Percentiles rank a stretch among this genome's conserved stretches.
Evolutionary conservation across 768 basidiomycete genomes (phyloP).

Genomic region (Heimioporus sp.): DNA sequence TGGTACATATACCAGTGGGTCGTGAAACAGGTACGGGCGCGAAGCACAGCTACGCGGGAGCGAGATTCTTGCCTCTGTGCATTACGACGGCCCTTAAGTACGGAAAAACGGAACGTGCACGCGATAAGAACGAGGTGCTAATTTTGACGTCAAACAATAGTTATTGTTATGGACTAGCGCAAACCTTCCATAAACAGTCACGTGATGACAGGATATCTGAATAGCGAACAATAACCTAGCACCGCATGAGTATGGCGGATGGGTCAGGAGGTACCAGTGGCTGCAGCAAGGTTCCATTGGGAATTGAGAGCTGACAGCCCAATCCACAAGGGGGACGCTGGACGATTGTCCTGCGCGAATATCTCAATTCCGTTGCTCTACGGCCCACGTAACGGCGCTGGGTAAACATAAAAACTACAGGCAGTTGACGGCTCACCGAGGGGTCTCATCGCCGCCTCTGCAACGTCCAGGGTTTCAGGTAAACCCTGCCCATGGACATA

Average conservation of each 20-base stretch:
- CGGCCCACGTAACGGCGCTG: too few relatives aligned
- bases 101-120: slow-evolving; percentile 2
- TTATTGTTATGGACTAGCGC: slow-evolving; percentile 19
- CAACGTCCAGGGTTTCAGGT: slow-evolving; percentile 24
- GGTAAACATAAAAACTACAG: background rate
- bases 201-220: slow-evolving; percentile 12
- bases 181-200: slow-evolving; percentile 7
- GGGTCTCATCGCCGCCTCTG: slow-evolving; percentile 6
- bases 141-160: slow-evolving; percentile 25
- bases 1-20: slow-evolving; percentile 5
- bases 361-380: too few relatives aligned
- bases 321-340: background rate
- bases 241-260: background rate
- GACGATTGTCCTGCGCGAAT: slow-evolving; percentile 1
- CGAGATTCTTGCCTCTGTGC: background rate
- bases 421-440: slow-evolving; percentile 6
- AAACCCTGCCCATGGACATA: slow-evolving; percentile 50
- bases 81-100: slow-evolving; percentile 20
- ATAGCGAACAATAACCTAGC: slow-evolving; percentile 24
- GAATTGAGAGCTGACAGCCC: slow-evolving; percentile 3
- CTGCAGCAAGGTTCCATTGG: slow-evolving; percentile 12
- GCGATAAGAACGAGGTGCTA: slow-evolving; percentile 7
- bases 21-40: slow-evolving; percentile 14
- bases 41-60: slow-evolving; percentile 29
- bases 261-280: background rate